phyloP scores from a whole-genome alignment of 345 rosid genomes.

The Eucalyptus shirleyi region DNA sequence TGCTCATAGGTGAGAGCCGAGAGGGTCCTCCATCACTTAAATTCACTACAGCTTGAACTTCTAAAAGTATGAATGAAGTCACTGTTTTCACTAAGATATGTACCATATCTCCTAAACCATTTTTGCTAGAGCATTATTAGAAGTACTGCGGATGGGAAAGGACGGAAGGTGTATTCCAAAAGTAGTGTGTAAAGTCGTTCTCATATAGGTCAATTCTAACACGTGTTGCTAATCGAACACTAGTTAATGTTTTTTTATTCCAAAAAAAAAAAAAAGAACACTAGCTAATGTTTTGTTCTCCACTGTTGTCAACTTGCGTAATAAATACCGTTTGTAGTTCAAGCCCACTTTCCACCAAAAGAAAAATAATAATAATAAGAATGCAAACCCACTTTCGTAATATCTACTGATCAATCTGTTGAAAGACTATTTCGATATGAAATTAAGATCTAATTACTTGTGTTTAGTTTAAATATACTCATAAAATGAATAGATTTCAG shows the following conservation, averaged over 20 bases:
- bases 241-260: too few species aligned
- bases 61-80: not conserved
- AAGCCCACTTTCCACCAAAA: not conserved
- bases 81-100: not conserved
- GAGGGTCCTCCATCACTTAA: not conserved
- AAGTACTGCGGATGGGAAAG: not conserved
- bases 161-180: not conserved
- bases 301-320: not conserved
- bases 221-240: not conserved
- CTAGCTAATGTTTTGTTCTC: not conserved
- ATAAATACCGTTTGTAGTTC: not conserved
- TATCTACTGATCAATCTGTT: rapidly evolving
- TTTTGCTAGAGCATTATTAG: not conserved
- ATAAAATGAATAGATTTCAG: not conserved
- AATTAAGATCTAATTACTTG: not conserved
- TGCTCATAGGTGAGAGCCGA: slow-evolving; percentile 57
- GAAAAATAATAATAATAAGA: too few species aligned
- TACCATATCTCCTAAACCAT: not conserved
- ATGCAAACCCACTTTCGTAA: not conserved
- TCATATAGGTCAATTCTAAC: not conserved
- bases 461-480: not conserved
- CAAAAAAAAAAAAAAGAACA: not conserved
- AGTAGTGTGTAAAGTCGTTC: not conserved
- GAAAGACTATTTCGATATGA: not conserved
- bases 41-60: not conserved